Conservation (phyloP, 768 basidiomycete genomes). For the Cystofilobasidium capitatum region DNA sequence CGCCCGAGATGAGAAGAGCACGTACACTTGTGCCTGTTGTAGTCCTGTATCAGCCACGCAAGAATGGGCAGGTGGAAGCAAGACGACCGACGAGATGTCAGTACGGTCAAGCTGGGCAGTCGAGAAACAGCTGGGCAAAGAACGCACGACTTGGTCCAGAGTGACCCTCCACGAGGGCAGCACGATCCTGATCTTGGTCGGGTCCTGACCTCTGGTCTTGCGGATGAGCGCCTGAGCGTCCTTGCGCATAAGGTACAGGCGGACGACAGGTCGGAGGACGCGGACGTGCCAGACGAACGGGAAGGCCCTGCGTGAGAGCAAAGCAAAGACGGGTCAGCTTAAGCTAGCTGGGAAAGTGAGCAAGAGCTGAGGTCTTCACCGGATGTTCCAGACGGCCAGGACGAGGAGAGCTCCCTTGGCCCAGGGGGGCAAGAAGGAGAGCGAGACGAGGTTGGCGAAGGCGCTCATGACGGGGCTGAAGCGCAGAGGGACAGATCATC, state of each 20-base stretch:
- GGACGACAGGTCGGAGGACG: not conserved
- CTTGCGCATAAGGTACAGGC: not conserved
- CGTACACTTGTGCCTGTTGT: not conserved
- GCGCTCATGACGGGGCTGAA: no score
- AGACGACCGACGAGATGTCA: no score
- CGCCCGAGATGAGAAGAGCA: not conserved
- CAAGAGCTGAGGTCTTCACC: not conserved
- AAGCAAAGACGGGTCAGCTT: not conserved
- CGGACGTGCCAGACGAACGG: not conserved
- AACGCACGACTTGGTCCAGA: not conserved
- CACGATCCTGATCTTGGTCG: not conserved
- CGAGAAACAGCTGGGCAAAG: no score
- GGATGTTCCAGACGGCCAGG: not conserved
- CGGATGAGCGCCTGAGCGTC: not conserved
- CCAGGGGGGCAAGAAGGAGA: slow-evolving; percentile 11
- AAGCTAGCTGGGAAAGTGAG: not conserved
- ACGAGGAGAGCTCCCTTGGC: slow-evolving; percentile 1
- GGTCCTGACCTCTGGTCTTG: not conserved
- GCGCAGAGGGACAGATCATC: no score
- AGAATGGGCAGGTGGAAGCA: no score
- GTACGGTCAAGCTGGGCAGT: no score
- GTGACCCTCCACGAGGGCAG: not conserved
- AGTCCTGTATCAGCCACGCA: no score
- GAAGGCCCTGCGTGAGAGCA: not conserved
- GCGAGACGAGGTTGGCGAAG: not conserved